A percentile compares a stretch with the other conserved stretches of the same genome.
phyloP scores from a whole-genome alignment of 2,329 filamentous ascomycete species.

The Sclerotinia spermophila region DNA sequence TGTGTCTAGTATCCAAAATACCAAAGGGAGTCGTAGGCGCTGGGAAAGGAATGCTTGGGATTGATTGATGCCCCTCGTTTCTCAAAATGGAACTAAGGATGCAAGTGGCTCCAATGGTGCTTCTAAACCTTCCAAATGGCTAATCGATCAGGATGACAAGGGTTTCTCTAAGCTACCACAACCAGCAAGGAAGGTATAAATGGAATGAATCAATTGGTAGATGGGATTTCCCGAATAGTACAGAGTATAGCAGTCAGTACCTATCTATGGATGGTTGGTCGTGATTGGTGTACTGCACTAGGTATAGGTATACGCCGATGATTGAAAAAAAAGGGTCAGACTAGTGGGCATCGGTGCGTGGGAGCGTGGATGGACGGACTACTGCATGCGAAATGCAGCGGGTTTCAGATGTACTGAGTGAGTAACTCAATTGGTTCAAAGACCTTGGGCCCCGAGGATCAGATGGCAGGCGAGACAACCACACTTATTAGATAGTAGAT shows the following conservation, averaged over 20 bases:
- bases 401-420: conserved; percentile 15
- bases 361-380: conserved; percentile 10
- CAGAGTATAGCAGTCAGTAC: too few species aligned
- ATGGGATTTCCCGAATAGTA: neutral
- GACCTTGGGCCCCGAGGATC: conserved; percentile 19
- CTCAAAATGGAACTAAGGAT: conserved; percentile 19
- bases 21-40: conserved; percentile 14
- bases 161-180: conserved; percentile 10
- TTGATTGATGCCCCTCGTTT: conserved; percentile 17
- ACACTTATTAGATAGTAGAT: conserved; percentile 6
- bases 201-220: conserved; percentile 6
- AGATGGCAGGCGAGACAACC: conserved; percentile 16
- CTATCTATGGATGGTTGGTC: too few species aligned
- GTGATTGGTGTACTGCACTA: neutral
- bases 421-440: neutral
- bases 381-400: conserved; percentile 12
- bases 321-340: conserved; percentile 12
- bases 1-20: neutral
- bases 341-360: conserved; percentile 12
- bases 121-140: neutral
- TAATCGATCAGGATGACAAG: conserved; percentile 13
- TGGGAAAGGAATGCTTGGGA: conserved; percentile 20
- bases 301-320: too few species aligned
- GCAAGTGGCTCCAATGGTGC: conserved; percentile 13
- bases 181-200: neutral